Evolutionary conservation across 306 rosid species (phyloP), one percentile per base, ranked within the genome.

Genomic region (Citrullus mucosospermus): DNA sequence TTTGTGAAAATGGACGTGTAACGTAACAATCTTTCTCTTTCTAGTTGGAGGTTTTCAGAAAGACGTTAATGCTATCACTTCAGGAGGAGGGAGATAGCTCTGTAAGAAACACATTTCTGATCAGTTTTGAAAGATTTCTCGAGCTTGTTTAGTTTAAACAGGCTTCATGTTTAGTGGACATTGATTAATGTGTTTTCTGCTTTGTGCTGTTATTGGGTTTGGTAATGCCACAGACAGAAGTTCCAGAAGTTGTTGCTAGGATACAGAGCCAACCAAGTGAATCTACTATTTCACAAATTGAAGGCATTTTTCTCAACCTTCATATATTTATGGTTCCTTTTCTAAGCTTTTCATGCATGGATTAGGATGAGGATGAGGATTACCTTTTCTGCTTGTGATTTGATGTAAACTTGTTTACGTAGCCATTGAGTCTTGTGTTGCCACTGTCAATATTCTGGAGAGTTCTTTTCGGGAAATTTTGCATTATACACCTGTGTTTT

Each of bases 31-130:
- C 50, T 28, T 44, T 75, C 59, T 57, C 59, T 61, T 78, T 84
- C 83, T 84, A 95, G 98, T 85, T 95, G 92, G 97, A 91, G 86
- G 93, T 85, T 78, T 95, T 95, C 82, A 88, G 91, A 75, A 95
- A 82, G 89, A 88, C 96, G 53, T 93, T 92, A 44, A 88, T 95
- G 97, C 88, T 81, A 39, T 95, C 98, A 73, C 97, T 95, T 79
- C 88, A 75, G 80, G 97, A 95, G 65, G 93, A 71, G 20, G 76
- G 90, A 18, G 92, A 88, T 20, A 88, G 78, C 83, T 48, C 90
- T 28, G 97, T 93, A 81, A 89, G 92, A 44, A 9, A 17, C 14
- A 46, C 36, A 22, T 46, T 68, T 71, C 12, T 48, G 13, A 46
- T 71, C 39, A 25, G 20, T 46, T 71, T 25, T 46, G 58, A 71